Evolutionary conservation across 75 land plant genomes (phyloP), one percentile per base, ranked within the genome.

Genomic region (Selaginella moellendorffii): DNA sequence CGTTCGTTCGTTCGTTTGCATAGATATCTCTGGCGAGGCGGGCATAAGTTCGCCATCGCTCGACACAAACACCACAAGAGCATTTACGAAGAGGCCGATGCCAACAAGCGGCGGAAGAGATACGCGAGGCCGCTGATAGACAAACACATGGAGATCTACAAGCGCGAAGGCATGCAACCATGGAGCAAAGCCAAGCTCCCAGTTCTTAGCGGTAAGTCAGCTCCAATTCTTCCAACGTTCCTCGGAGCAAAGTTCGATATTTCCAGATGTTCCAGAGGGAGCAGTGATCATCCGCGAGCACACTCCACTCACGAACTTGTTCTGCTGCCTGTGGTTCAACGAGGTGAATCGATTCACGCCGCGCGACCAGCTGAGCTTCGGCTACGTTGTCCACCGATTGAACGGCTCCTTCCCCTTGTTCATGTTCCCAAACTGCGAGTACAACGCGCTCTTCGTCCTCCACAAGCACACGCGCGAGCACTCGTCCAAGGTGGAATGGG

Each of bases 361-460:
- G 18, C 68, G 96, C 60, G 97, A 92, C 65, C 97, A 92, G 63
- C 82, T 92, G 25, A 92, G 97, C 61, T 92, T 88, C 73, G 97
- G 97, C 0, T 92, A 88, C 62, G 84, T 85, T 25, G 85, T 92
- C 1, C 78, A 92, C 75, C 69, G 90, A 46, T 69, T 92, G 61
- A 63, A 75, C 22, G 77, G 65, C 26, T 53, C 63, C 1, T 92
- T 92, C 79, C 78, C 79, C 67, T 81, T 85, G 54, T 80, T 64
- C 52, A 92, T 92, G 97, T 92, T 92, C 46, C 97, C 87, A 14
- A 92, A 92, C 74, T 92, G 97, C 61, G 97, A 92, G 63, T 92
- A 88, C 66, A 81, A 92, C 42, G 72, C 97, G 24, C 71, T 92
- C 19, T 85, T 83, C 71, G 65, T 83, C 26, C 65, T 92, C 66